Conservation (phyloP, 148 eudicot species). For the Bassia scoparia region DNA sequence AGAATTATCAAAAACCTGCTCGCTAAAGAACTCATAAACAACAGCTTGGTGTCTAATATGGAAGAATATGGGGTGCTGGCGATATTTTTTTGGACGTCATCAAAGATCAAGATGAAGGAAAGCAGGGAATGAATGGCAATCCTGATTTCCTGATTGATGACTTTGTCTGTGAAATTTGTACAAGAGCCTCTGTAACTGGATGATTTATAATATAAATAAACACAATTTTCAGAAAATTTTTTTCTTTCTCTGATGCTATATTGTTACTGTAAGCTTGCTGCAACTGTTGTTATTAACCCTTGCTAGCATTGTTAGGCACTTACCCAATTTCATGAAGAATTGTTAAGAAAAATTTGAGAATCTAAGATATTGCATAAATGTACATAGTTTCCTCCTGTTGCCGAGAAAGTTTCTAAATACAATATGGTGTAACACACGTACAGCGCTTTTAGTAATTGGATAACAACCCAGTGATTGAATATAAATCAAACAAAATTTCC, state of each 20-base stretch:
- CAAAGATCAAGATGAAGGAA: slow-evolving; percentile 18
- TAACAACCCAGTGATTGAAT: not conserved
- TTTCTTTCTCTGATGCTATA: not conserved
- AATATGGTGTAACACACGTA: no score
- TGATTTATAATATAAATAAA: not conserved
- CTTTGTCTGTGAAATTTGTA: not conserved
- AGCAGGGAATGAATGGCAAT: slow-evolving; percentile 6
- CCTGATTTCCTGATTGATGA: slow-evolving; percentile 7
- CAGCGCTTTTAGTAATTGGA: not conserved
- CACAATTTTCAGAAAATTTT: not conserved
- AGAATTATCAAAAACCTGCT: not conserved
- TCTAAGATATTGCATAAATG: no score
- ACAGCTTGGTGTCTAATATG: not conserved
- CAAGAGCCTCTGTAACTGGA: not conserved
- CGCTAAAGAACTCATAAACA: not conserved
- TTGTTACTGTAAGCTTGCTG: no score
- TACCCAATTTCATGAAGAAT: no score
- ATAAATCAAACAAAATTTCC: slow-evolving; percentile 14
- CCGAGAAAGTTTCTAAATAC: no score
- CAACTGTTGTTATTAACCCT: no score
- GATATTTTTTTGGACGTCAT: not conserved
- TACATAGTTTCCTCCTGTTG: no score
- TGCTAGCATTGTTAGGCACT: no score
- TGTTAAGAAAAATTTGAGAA: no score
- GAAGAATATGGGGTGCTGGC: not conserved